These are phyloP conservation scores for Silene latifolia DNA, from an alignment of 148 eudicot species.

Conservation along the genomic window DNA sequence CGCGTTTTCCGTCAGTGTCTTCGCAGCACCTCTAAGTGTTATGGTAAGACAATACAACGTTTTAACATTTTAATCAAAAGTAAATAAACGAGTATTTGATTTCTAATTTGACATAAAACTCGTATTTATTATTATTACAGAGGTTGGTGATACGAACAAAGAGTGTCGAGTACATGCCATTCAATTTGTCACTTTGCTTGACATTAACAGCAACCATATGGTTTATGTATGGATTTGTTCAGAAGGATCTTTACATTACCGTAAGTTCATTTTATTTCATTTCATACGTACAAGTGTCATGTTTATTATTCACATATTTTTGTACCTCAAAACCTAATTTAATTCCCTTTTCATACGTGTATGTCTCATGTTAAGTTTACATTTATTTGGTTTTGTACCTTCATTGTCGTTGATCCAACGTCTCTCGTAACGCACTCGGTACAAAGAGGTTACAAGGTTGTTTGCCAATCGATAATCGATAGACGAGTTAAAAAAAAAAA, in stretches of 20 bases:
- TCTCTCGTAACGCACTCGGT: too few species aligned
- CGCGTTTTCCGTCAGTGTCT: conserved; percentile 52
- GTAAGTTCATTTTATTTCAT: conserved; percentile 32
- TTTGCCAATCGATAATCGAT: too few species aligned
- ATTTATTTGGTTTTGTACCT: background rate
- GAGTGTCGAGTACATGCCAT: conserved; percentile 82
- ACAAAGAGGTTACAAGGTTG: too few species aligned
- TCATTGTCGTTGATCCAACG: too few species aligned
- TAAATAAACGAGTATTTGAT: too few species aligned
- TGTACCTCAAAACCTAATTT: background rate
- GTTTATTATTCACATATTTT: too few species aligned
- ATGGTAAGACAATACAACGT: conserved; percentile 43
- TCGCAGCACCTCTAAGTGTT: conserved; percentile 68
- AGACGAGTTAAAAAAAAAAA: too few species aligned
- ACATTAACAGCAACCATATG: conserved; percentile 67
- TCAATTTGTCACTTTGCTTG: conserved; percentile 54
- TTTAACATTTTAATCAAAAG: too few species aligned
- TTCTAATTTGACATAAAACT: background rate
- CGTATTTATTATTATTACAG: conserved; percentile 29
- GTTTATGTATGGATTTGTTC: conserved; percentile 68
- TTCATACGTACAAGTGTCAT: background rate
- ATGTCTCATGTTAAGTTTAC: background rate
- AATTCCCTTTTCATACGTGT: background rate
- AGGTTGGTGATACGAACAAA: conserved; percentile 64
- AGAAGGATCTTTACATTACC: conserved; percentile 55